A percentile compares a stretch with the other conserved stretches of the same genome.
Conservation (phyloP, 2,329 filamentous ascomycete species). For the Pyrenochaeta sp. region DNA sequence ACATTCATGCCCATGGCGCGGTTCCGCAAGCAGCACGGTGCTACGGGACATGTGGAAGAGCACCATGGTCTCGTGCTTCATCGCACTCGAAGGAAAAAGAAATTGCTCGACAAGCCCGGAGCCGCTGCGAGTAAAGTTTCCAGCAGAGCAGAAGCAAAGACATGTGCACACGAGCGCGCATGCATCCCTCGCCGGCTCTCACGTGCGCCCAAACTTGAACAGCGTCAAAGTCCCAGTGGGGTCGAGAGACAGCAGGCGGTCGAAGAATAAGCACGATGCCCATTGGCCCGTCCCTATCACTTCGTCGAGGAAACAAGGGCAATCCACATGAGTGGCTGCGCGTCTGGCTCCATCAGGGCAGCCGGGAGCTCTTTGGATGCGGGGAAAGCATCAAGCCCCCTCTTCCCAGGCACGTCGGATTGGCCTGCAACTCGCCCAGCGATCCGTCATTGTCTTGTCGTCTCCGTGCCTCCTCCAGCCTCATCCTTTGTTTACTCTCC, state of each 20-base stretch:
- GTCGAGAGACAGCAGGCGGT: not conserved
- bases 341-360: constrained; percentile 3
- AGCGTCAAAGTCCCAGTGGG: not conserved
- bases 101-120: no score
- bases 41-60: no score
- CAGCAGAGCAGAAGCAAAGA: no score
- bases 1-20: not conserved
- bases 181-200: no score
- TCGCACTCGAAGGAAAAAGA: no score
- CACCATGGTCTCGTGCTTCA: no score
- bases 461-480: constrained; percentile 16
- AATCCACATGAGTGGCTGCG: constrained; percentile 22
- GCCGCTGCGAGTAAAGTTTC: no score
- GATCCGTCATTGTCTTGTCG: constrained; percentile 1
- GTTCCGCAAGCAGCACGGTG: not conserved
- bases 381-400: constrained; percentile 35
- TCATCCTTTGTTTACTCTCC: constrained; percentile 6
- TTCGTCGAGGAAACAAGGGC: constrained; percentile 9
- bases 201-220: not conserved
- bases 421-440: constrained; percentile 15
- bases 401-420: constrained; percentile 29
- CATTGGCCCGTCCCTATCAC: constrained; percentile 26
- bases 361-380: constrained; percentile 31
- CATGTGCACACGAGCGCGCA: no score
- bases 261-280: constrained; percentile 11